Percentiles rank a stretch among this genome's conserved stretches.
Conservation (phyloP, 164 flowering plant genomes). For the Dillenia turbinata region DNA sequence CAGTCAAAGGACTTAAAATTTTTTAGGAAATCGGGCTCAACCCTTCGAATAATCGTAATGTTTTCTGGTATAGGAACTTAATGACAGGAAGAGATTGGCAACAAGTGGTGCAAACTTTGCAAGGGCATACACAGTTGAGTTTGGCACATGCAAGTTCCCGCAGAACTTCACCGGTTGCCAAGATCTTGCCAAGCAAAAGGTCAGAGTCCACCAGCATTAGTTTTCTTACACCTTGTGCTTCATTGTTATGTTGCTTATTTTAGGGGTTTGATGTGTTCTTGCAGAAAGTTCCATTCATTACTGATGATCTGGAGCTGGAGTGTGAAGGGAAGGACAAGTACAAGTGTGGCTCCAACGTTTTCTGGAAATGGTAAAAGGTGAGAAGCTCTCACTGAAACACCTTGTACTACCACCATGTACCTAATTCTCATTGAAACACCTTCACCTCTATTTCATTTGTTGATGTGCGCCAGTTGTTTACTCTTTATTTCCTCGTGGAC, state of each 20-base stretch:
- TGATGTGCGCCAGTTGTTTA: too few species aligned
- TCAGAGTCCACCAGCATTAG: slow-evolving; percentile 12
- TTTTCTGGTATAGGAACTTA: slow-evolving; percentile 54
- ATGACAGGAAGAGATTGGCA: slow-evolving; percentile 96
- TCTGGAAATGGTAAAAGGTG: slow-evolving; percentile 90
- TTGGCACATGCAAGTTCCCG: slow-evolving; percentile 96
- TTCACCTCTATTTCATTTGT: too few species aligned
- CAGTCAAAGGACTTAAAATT: too few species aligned
- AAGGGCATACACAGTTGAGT: slow-evolving; percentile 86
- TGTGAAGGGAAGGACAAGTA: slow-evolving; percentile 94
- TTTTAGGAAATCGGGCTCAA: too few species aligned
- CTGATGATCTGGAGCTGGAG: slow-evolving; percentile 76
- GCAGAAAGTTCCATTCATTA: slow-evolving; percentile 90
- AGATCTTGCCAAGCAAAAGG: slow-evolving; percentile 98
- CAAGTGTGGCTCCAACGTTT: slow-evolving; percentile 97
- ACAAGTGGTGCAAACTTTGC: slow-evolving; percentile 97
- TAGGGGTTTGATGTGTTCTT: slow-evolving; percentile 10
- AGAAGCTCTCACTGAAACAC: background rate
- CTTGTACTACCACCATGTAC: slow-evolving; percentile 23
- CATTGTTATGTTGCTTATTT: background rate
- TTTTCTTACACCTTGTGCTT: background rate
- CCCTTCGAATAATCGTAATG: too few species aligned
- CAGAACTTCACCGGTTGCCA: slow-evolving; percentile 99
- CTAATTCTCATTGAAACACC: background rate
- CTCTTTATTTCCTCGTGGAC: too few species aligned